A percentile compares a stretch with the other conserved stretches of the same genome.
These are phyloP conservation scores for Hypoxylon sp. DNA, from an alignment of 2,329 filamentous ascomycete species.

Conservation along the genomic window DNA sequence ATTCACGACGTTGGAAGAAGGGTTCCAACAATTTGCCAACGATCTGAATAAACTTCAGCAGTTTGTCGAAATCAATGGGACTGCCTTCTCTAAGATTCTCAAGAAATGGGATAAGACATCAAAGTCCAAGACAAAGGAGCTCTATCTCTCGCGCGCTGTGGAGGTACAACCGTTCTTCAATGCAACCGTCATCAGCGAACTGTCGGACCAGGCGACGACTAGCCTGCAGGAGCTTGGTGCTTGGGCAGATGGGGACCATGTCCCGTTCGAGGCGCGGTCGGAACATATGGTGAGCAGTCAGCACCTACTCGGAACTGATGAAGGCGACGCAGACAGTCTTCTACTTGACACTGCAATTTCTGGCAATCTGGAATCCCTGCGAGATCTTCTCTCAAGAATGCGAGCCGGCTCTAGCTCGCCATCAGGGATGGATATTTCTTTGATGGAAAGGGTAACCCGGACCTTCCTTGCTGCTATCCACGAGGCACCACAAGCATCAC, in stretches of 20 bases:
- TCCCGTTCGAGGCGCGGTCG: slow-evolving; percentile 78
- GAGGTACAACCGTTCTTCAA: slow-evolving; percentile 99
- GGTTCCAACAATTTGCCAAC: slow-evolving; percentile 96
- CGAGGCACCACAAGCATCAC: slow-evolving; percentile 82
- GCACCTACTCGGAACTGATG: slow-evolving; percentile 80
- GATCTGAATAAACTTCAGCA: slow-evolving; percentile 98
- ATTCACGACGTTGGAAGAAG: slow-evolving; percentile 95
- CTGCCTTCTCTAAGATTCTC: slow-evolving; percentile 96
- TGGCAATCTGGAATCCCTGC: slow-evolving; percentile 82
- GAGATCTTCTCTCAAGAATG: slow-evolving; percentile 86
- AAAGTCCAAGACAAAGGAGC: slow-evolving; percentile 97
- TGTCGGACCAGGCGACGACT: slow-evolving; percentile 98
- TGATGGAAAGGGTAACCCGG: slow-evolving; percentile 84
- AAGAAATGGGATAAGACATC: slow-evolving; percentile 99
- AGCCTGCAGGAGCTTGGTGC: slow-evolving; percentile 94
- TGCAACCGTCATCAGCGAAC: slow-evolving; percentile 93
- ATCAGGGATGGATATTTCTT: slow-evolving; percentile 64
- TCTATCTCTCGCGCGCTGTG: slow-evolving; percentile 94
- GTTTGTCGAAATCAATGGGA: slow-evolving; percentile 98
- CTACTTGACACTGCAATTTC: slow-evolving; percentile 88
- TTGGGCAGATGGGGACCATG: slow-evolving; percentile 96
- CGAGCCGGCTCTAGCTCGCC: slow-evolving; percentile 65
- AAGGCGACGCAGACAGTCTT: slow-evolving; percentile 90
- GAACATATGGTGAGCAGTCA: slow-evolving; percentile 77
- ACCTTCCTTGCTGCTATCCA: slow-evolving; percentile 92